Base-by-base conservation (phyloP, 2,329 filamentous ascomycete genomes). In the Pseudopyrenochaeta lycopersici region DNA sequence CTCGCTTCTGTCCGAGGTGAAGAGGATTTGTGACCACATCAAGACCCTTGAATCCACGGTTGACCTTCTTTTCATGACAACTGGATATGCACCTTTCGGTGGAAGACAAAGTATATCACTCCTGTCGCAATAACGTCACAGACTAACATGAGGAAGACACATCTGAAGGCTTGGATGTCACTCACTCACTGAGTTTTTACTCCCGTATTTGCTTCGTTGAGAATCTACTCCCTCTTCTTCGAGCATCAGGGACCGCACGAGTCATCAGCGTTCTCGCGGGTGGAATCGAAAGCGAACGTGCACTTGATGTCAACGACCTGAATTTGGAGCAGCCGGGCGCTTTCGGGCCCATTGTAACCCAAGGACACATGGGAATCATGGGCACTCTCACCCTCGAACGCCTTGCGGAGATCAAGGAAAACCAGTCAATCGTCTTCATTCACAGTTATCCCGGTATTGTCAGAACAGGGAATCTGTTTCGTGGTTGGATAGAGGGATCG, bases 61-160 rank as follows among this genome's bases (percentile, higher is more conserved):
- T 52, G 80, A 82, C 63, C 49, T 83, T 17, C 51, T 82, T 1
- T 82, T 82, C 56, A 64, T 82, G 0, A 76, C 74, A 1, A 62
- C 78, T 0, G 80, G 81, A 1, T 83, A 80, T 54, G 73, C 75
- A 2, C 77, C 80, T 1, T 76, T 81, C 10, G 74, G 72, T 14
- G 46, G 23, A 4, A 7, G 78, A 79, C 43, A 80, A 76, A 0
- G 1, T 50, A 54, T 43, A 17, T n/a, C 20, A 18, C 18, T 2
- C 17, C 31, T 12, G 2, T 14, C 12, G 11, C n/a, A 39, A 1
- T 39, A 7, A 11, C 10, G 11, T 39, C 36, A 27, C 7, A 42
- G 6, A 42, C 27, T 42, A 30, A 42, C n/a, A 10, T 18, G 10
- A 42, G 17, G 6, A 39, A 54, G 62, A 56, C 11, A 64, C 60